phyloP scores from a whole-genome alignment of 148 eudicot genomes.

The Tetragonia tetragonoides region DNA sequence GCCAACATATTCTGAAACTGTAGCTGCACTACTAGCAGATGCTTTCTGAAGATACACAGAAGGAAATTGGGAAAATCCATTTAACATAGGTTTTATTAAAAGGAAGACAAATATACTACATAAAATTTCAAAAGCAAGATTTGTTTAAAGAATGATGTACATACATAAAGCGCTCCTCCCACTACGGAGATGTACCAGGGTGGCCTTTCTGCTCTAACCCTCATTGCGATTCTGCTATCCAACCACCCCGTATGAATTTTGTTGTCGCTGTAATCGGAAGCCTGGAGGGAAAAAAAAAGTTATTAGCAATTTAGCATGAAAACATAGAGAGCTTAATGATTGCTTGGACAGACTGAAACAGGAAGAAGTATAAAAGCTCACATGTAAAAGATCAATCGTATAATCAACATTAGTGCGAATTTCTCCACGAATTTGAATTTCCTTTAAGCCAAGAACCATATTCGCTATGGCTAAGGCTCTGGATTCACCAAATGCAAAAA shows the following conservation, averaged over 20 bases:
- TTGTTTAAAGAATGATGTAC: slow-evolving; percentile 24
- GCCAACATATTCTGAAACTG: slow-evolving; percentile 92
- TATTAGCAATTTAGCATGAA: slow-evolving; percentile 22
- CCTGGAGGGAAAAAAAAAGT: slow-evolving; percentile 40
- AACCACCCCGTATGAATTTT: slow-evolving; percentile 99
- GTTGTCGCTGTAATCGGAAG: slow-evolving; percentile 85
- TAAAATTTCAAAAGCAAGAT: background rate
- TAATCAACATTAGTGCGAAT: slow-evolving; percentile 98
- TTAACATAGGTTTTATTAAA: slow-evolving; percentile 2
- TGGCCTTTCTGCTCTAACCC: slow-evolving; percentile 99
- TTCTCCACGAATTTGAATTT: slow-evolving; percentile 98
- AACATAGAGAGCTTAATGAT: background rate
- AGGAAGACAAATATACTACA: background rate
- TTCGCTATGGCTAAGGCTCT: slow-evolving; percentile 93
- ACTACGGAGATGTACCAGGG: slow-evolving; percentile 99
- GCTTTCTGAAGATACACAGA: slow-evolving; percentile 71
- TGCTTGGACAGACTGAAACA: background rate
- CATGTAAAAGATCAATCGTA: slow-evolving; percentile 90
- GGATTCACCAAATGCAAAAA: slow-evolving; percentile 98
- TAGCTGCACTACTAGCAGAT: slow-evolving; percentile 93
- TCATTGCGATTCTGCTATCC: slow-evolving; percentile 98
- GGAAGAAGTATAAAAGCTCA: slow-evolving; percentile 32
- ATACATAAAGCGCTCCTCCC: slow-evolving; percentile 97
- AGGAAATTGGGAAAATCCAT: slow-evolving; percentile 14
- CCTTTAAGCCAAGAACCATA: slow-evolving; percentile 99